A percentile compares a stretch with the other conserved stretches of the same genome.
These are phyloP conservation scores for Chaetomium sp. DNA, from an alignment of 2,329 filamentous ascomycete species.

Conservation along the genomic window DNA sequence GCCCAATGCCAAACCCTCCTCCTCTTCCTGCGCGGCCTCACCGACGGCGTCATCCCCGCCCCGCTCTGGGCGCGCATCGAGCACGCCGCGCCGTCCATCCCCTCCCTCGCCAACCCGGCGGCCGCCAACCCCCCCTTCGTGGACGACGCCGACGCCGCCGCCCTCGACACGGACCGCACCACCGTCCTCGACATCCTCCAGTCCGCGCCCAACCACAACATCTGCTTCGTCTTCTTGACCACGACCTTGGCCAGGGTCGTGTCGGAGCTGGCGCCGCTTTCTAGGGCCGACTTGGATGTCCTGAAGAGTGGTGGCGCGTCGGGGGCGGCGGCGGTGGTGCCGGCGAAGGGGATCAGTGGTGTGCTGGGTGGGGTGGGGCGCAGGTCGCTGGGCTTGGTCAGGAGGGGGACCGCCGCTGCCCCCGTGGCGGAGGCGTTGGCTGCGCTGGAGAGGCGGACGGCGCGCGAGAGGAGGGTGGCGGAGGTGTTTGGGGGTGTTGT, in stretches of 20 bases:
- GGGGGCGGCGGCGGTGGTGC: not conserved
- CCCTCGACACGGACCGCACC: constrained; percentile 50
- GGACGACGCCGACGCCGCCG: constrained; percentile 14
- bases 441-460: constrained; percentile 56
- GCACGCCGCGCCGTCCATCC: constrained; percentile 43
- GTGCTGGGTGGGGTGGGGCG: constrained; percentile 40
- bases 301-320: not conserved
- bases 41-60: constrained; percentile 75
- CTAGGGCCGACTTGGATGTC: constrained; percentile 42
- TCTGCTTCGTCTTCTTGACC: constrained; percentile 84
- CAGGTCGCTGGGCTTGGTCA: constrained; percentile 50
- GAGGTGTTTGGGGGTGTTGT: constrained; percentile 66
- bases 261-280: constrained; percentile 50
- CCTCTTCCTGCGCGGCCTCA: constrained; percentile 72
- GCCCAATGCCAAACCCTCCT: constrained; percentile 71
- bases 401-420: constrained; percentile 40
- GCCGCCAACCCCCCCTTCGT: not conserved
- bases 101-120: constrained; percentile 25
- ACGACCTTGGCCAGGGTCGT: constrained; percentile 67
- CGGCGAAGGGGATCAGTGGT: constrained; percentile 19
- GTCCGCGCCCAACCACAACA: constrained; percentile 74
- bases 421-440: constrained; percentile 41
- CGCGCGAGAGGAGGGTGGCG: constrained; percentile 63
- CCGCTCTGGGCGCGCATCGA: constrained; percentile 72
- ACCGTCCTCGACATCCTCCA: constrained; percentile 73